Base-by-base conservation (phyloP, 257 asterid species). In the Lycium barbarum region DNA sequence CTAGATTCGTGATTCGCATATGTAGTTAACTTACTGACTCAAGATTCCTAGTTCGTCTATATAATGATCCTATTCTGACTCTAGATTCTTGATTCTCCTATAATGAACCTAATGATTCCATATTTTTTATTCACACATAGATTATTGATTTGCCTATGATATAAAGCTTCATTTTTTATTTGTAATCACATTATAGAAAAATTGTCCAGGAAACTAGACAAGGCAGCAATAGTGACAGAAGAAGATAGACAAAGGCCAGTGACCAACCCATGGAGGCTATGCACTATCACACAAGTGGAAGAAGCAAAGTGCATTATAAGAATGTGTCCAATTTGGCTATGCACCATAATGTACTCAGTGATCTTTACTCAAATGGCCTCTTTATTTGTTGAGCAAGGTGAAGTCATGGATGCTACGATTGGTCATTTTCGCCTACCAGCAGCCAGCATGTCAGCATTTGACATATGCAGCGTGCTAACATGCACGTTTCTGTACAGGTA, bases 311-410 rank as follows among this genome's bases (percentile, higher is more conserved):
- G 97, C 85, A 92, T 93, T 11, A 63, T 94, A 13, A 90, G 94
- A 47, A 90, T 94, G 94, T 70, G 88, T 10, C 98, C 98, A 2
- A 88, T 94, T 33, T 94, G 98, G 98, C 86, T 92, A 5, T 93
- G 96, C 90, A 94, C 98, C 2, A 94, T 94, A 18, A 89, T 93
- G 74, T 94, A 94, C 89, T 94, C 98, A 0, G 96, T 94, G 2
- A 86, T 92, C 51, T 94, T 94, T 93, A 92, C 97, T 20, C 98
- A 93, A 82, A 94, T 94, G 98, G 94, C 96, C 22, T 94, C 98
- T 0, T 89, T 94, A 5, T 94, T 94, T 54, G 98, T 94, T 0
- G 98, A 94, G 87, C 98, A 93, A 88, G 97, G 98, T 0, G 90
- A 85, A 14, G 94, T 88, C 3, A 94, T 94, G 98, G 61, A 89